Conservation (phyloP, 2,329 filamentous ascomycete species). For the Fusarium globosum region DNA sequence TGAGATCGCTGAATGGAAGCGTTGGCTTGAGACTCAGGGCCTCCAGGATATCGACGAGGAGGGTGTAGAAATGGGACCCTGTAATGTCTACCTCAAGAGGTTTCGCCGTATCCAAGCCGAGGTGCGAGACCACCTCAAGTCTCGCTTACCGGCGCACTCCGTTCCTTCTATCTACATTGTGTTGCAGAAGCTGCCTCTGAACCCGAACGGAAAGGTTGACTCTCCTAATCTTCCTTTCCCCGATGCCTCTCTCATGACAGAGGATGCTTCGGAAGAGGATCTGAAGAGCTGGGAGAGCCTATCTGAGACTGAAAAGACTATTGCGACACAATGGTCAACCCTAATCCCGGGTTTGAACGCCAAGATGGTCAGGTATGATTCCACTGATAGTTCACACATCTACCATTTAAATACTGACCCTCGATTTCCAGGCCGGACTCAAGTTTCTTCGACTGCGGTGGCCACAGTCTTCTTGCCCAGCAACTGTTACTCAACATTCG, state of each 20-base stretch:
- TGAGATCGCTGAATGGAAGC: constrained; percentile 73
- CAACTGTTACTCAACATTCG: constrained; percentile 75
- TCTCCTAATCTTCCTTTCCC: constrained; percentile 83
- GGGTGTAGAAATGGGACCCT: constrained; percentile 58
- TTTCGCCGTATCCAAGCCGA: constrained; percentile 61
- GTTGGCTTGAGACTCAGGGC: constrained; percentile 65
- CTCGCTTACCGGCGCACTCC: constrained; percentile 46
- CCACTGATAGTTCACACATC: not conserved
- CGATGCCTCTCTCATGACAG: constrained; percentile 63
- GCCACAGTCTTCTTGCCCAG: constrained; percentile 67
- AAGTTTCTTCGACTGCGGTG: constrained; percentile 54
- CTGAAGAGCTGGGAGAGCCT: constrained; percentile 64
- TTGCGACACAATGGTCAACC: constrained; percentile 76
- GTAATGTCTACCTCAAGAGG: constrained; percentile 56
- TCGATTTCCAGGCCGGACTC: not conserved
- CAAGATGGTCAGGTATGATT: constrained; percentile 54
- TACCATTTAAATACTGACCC: not conserved
- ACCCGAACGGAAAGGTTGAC: constrained; percentile 85
- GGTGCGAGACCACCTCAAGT: constrained; percentile 47
- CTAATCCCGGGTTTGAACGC: constrained; percentile 71
- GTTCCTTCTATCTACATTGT: constrained; percentile 48
- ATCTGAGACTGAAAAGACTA: constrained; percentile 53
- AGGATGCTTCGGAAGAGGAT: constrained; percentile 51
- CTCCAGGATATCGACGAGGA: constrained; percentile 67
- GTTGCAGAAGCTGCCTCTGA: constrained; percentile 67